Evolutionary conservation across 2,329 filamentous ascomycete genomes (phyloP).

Genomic region (Cladosporium velox): DNA sequence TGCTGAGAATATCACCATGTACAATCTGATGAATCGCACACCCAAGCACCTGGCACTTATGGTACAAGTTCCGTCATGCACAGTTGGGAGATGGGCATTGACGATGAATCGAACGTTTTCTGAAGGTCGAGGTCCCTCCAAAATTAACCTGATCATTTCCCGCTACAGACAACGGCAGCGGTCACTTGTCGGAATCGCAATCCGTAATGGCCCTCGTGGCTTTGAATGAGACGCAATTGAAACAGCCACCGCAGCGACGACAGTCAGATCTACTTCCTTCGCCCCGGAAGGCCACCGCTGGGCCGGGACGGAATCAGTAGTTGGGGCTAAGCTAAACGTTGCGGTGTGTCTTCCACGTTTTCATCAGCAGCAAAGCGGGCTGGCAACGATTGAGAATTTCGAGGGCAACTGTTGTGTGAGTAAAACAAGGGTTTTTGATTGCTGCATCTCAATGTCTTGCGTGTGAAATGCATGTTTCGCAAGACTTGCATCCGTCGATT

Average conservation of each 20-base stretch:
- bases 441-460: conserved; percentile 9
- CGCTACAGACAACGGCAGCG: conserved; percentile 11
- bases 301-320: conserved; percentile 1
- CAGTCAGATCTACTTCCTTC: conserved; percentile 13
- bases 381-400: conserved; percentile 2
- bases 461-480: background rate
- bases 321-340: conserved; percentile 7
- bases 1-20: background rate
- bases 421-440: conserved; percentile 5
- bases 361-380: conserved; percentile 2
- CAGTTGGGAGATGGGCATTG: background rate
- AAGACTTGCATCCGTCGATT: background rate
- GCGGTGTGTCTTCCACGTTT: conserved; percentile 18
- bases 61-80: conserved; percentile 2
- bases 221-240: conserved; percentile 7
- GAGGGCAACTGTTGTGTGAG: background rate
- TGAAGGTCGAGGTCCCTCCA: conserved; percentile 16
- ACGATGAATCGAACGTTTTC: background rate
- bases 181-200: background rate
- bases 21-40: background rate
- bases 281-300: conserved; percentile 1
- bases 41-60: background rate
- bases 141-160: conserved; percentile 17
- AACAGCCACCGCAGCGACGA: conserved; percentile 11
- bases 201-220: conserved; percentile 7